Evolutionary conservation across 108 stramenopile species (phyloP).

Genomic region (Fragilaria crotonensis): DNA sequence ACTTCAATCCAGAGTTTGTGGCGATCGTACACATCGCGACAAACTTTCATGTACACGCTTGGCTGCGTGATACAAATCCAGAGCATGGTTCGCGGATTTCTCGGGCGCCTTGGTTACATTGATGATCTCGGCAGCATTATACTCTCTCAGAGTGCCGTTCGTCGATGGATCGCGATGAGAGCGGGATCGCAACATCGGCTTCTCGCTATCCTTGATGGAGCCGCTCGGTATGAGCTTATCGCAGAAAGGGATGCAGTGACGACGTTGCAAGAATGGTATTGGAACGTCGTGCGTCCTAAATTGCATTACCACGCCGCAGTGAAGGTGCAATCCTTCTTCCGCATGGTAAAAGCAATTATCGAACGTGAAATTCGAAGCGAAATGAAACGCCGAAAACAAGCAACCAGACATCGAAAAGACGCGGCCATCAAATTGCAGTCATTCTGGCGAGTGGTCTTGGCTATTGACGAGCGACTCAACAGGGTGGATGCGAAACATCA

Average conservation of each 20-base stretch:
- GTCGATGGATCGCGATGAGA: slow-evolving; percentile 43
- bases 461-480: neutral
- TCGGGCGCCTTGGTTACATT: slow-evolving; percentile 54
- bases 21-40: slow-evolving; percentile 11
- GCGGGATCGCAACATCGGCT: neutral
- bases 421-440: neutral
- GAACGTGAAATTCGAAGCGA: slow-evolving; percentile 37
- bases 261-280: slow-evolving; percentile 13
- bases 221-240: slow-evolving; percentile 13
- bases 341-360: slow-evolving; percentile 55
- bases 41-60: neutral
- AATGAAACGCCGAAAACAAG: slow-evolving; percentile 26
- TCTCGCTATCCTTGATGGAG: neutral
- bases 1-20: slow-evolving; percentile 16
- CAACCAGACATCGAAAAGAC: slow-evolving; percentile 30
- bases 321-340: slow-evolving; percentile 64
- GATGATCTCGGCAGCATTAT: slow-evolving; percentile 68
- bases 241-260: slow-evolving; percentile 9
- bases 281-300: neutral
- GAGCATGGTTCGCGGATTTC: slow-evolving; percentile 56
- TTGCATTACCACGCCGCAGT: slow-evolving; percentile 44
- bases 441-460: neutral
- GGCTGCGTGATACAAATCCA: slow-evolving; percentile 68
- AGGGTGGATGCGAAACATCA: neutral
- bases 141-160: slow-evolving; percentile 53